These are phyloP conservation scores for Dictyostelium purpureum DNA, from an alignment of 78 protist genomes.

Conservation along the genomic window DNA sequence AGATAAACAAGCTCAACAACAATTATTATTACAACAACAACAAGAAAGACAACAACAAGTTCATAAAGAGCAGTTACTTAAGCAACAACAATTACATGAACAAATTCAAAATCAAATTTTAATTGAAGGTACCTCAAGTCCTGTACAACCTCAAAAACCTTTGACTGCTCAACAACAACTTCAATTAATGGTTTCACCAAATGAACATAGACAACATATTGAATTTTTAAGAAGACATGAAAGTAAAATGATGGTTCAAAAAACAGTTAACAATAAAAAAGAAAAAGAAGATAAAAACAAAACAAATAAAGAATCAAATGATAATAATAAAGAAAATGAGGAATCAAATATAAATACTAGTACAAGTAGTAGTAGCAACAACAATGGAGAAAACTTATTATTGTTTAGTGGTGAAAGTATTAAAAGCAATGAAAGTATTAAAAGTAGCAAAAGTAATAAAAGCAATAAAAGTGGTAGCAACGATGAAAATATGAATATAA, in stretches of 20 bases:
- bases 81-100: background rate
- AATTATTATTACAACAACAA: background rate
- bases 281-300: background rate
- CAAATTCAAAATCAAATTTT: background rate
- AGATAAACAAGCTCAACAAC: background rate
- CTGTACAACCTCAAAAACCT: background rate
- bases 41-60: background rate
- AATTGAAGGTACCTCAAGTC: background rate
- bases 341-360: background rate
- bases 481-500: background rate
- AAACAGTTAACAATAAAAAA: background rate
- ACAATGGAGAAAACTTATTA: background rate
- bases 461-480: background rate
- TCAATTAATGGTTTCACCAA: background rate
- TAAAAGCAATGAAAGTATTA: background rate
- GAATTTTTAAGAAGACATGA: constrained; percentile 51
- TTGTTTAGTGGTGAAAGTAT: background rate
- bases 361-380: background rate
- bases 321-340: background rate
- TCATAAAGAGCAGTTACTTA: background rate
- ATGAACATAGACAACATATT: constrained; percentile 18
- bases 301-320: background rate
- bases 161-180: background rate
- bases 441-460: background rate
- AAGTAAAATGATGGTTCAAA: background rate